Evolutionary conservation across 352 stramenopile genomes (phyloP), one percentile per base, ranked within the genome.

Genomic region (Phytophthora citrophthora): DNA sequence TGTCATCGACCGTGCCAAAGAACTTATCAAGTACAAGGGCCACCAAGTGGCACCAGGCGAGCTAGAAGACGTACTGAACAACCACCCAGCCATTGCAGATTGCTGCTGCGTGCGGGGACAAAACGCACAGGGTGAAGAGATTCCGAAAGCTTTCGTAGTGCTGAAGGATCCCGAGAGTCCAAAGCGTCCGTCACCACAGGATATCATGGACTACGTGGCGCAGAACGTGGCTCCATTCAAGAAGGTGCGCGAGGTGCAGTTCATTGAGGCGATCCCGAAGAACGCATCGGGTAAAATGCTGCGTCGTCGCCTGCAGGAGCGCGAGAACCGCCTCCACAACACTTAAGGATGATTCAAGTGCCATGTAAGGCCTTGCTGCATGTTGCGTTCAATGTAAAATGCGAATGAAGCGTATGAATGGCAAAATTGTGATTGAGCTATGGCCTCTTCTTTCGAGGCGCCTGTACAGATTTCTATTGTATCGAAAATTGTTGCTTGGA

Each of bases 11-110:
- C 76, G 95, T 23, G 72, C 92, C 29, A 98, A 98, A 76, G 93
- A 98, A 64, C 74, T 98, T 13, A 98, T 98, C 75, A 98, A 98
- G 77, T 93, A 96, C 57, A 96, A 96, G 60, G 93, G 91, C 12
- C 93, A 94, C 57, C 93, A 95, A 70, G 78, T 98, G 10, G 88
- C 93, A 7, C 93, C 91, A 16, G 92, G 90, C 0, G 95, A 98
- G 66, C 74, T 98, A 32, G 93, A 98, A 70, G 92, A 93, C 29
- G 70, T 98, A 4, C 48, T 98, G 4, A 84, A 97, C 20, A 79
- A 81, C n/a, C 82, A 98, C 64, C 76, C 77, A 4, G 64, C 72
- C 7, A 46, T 98, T 12, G 67, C 79, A 1, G 94, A 98, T 74
- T 88, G 74, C 23, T 90, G 83, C 49, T 84, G 92, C 36, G 66